Evolutionary conservation across 2,329 filamentous ascomycete species (phyloP).

Genomic region (Trichoderma koningiopsis): DNA sequence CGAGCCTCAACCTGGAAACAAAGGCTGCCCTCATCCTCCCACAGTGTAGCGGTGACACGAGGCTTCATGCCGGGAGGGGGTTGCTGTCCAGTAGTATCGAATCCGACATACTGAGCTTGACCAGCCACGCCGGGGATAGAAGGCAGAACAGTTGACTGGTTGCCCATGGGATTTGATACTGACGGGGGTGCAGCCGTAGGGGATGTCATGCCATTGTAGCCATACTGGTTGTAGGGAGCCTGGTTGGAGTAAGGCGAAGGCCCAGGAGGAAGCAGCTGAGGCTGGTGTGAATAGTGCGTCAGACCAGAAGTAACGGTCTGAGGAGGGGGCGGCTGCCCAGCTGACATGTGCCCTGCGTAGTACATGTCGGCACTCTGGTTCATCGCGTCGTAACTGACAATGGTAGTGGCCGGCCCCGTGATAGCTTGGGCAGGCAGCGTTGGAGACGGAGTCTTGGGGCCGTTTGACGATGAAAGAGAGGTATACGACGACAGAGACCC

Average conservation of each 20-base stretch:
- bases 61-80: conserved; percentile 95
- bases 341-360: conserved; percentile 77
- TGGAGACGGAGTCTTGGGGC: conserved; percentile 77
- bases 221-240: conserved; percentile 67
- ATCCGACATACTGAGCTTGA: conserved; percentile 60
- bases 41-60: conserved; percentile 90
- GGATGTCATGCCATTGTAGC: conserved; percentile 80
- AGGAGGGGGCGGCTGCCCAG: conserved; percentile 71
- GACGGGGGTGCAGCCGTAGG: conserved; percentile 69
- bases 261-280: conserved; percentile 72
- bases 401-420: conserved; percentile 37
- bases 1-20: conserved; percentile 98
- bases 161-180: conserved; percentile 70
- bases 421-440: conserved; percentile 57
- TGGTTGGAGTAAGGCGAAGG: conserved; percentile 68
- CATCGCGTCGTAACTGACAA: conserved; percentile 60
- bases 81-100: conserved; percentile 88
- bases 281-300: conserved; percentile 78
- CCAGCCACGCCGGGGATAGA: conserved; percentile 57
- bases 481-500: conserved; percentile 59
- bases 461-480: conserved; percentile 59
- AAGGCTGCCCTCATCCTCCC: conserved; percentile 96
- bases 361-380: conserved; percentile 88
- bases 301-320: conserved; percentile 76
- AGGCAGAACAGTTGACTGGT: conserved; percentile 65